phyloP scores from a whole-genome alignment of 1,284 basidiomycete genomes.

The Malassezia pachydermatis region DNA sequence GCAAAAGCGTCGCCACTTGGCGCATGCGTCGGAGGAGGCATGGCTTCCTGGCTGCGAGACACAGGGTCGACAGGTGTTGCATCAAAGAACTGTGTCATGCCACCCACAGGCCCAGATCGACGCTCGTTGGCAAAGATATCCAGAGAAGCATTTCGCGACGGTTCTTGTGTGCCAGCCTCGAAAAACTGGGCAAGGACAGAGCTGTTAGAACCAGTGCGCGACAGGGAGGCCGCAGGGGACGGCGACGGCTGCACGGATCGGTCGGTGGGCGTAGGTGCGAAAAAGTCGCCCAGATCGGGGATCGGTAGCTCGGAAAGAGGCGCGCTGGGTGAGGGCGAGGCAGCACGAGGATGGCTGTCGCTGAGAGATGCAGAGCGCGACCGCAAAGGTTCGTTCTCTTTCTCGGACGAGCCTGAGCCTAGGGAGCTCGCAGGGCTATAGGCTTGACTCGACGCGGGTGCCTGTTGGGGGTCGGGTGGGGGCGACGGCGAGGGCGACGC shows the following conservation, averaged over 20 bases:
- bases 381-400: slow-evolving; percentile 33
- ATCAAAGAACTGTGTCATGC: slow-evolving; percentile 31
- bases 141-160: slow-evolving; percentile 28
- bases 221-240: background rate
- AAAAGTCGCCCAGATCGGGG: slow-evolving; percentile 28
- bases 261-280: slow-evolving; percentile 24
- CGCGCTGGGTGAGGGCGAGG: slow-evolving; percentile 18
- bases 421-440: background rate
- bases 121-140: slow-evolving; percentile 31
- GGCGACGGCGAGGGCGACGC: slow-evolving; percentile 1
- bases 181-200: slow-evolving; percentile 42
- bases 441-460: background rate
- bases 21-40: slow-evolving; percentile 30
- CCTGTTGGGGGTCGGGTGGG: background rate
- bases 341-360: slow-evolving; percentile 4
- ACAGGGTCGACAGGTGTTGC: slow-evolving; percentile 16
- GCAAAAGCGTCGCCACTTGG: slow-evolving; percentile 28
- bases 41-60: slow-evolving; percentile 12
- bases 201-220: slow-evolving; percentile 19
- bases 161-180: slow-evolving; percentile 30
- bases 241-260: background rate
- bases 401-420: slow-evolving; percentile 17
- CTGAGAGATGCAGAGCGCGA: background rate
- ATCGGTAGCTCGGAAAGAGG: slow-evolving; percentile 13
- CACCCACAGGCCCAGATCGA: slow-evolving; percentile 21